phyloP scores from a whole-genome alignment of 768 basidiomycete species.

The Dentipellis sp. region DNA sequence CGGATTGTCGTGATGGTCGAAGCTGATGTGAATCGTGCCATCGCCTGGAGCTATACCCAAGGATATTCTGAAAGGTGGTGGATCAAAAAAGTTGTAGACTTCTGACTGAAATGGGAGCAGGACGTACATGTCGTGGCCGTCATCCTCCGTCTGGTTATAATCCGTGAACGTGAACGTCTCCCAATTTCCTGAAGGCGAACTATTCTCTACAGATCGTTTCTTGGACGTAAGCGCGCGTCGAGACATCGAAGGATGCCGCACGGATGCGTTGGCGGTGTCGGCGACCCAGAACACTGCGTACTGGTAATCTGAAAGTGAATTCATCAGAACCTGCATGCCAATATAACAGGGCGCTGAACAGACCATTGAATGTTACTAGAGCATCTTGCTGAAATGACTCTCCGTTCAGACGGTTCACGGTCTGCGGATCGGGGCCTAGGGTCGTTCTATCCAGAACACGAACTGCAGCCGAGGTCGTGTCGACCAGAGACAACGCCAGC shows the following conservation, averaged over 20 bases:
- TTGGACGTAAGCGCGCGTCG: constrained; percentile 15
- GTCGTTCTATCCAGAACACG: constrained; percentile 14
- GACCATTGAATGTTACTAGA: constrained; percentile 24
- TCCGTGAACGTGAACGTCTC: constrained; percentile 24
- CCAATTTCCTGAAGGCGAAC: constrained; percentile 14
- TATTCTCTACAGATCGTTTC: neutral
- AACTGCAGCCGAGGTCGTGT: neutral
- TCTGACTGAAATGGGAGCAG: neutral
- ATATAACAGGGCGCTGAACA: neutral
- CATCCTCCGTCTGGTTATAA: constrained; percentile 28
- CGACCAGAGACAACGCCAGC: too few relatives aligned
- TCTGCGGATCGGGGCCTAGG: constrained; percentile 24
- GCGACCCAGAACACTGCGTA: constrained; percentile 25
- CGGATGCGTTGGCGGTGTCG: constrained; percentile 18
- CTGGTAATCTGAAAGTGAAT: constrained; percentile 14
- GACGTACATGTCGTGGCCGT: constrained; percentile 26
- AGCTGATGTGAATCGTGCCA: constrained; percentile 26
- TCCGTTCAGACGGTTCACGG: constrained; percentile 26
- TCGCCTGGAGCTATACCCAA: constrained; percentile 28
- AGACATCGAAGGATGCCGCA: constrained; percentile 20
- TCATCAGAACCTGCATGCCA: neutral
- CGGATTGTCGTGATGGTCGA: constrained; percentile 29
- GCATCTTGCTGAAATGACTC: constrained; percentile 30
- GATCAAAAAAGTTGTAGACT: neutral
- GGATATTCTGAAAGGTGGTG: constrained; percentile 20